phyloP scores from a whole-genome alignment of 805 yeast genomes.

The Dipodascopsis uninucleata region DNA sequence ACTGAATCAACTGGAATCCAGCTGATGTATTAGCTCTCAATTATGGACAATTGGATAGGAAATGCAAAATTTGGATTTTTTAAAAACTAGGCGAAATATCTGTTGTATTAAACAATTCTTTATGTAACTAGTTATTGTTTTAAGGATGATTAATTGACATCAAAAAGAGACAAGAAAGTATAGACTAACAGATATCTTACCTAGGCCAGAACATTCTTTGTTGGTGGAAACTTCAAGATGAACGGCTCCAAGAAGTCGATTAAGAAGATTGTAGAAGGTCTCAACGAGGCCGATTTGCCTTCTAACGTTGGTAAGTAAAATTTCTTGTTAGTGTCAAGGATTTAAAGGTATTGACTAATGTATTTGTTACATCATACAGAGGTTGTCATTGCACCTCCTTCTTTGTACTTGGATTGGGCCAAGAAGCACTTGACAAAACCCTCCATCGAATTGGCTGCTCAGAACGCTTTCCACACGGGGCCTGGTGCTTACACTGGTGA shows the following conservation, averaged over 20 bases:
- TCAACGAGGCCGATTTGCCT: slow-evolving; percentile 75
- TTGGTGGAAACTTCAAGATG: slow-evolving; percentile 99
- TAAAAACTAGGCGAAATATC: background rate
- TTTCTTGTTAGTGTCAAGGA: background rate
- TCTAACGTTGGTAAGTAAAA: slow-evolving; percentile 51
- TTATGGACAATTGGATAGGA: too few species aligned
- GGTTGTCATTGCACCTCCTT: slow-evolving; percentile 96
- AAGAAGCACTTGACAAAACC: slow-evolving; percentile 60
- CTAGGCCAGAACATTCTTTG: slow-evolving; percentile 86
- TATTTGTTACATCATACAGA: slow-evolving; percentile 33
- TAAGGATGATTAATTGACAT: background rate
- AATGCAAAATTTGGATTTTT: too few species aligned
- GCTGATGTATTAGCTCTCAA: too few species aligned
- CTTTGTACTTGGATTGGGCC: slow-evolving; percentile 81
- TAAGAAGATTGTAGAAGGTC: slow-evolving; percentile 73
- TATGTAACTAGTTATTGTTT: background rate
- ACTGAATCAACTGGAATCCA: too few species aligned
- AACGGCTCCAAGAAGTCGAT: slow-evolving; percentile 90
- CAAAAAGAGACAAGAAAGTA: background rate
- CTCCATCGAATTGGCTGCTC: slow-evolving; percentile 81
- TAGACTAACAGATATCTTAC: background rate
- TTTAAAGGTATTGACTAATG: background rate
- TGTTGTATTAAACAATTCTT: background rate
- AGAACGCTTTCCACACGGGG: slow-evolving; percentile 81
- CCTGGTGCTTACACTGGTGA: slow-evolving; percentile 99